These are phyloP conservation scores for Sherardia arvensis DNA, from an alignment of 257 asterid species.

Conservation along the genomic window DNA sequence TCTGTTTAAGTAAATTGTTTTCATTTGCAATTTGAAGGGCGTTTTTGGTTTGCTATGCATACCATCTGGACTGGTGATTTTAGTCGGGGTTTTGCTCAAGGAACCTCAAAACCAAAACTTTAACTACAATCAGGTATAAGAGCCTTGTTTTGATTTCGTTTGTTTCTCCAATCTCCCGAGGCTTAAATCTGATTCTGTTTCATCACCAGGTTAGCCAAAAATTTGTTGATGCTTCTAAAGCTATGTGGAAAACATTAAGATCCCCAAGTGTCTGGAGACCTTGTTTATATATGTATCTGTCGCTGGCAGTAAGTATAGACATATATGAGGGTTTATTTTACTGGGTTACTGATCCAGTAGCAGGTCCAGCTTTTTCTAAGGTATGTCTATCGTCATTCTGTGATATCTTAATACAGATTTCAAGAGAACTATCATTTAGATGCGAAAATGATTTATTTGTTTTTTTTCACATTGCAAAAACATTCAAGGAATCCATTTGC, in stretches of 20 bases:
- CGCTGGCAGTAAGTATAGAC: conserved; percentile 57
- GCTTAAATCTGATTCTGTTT: conserved; percentile 12
- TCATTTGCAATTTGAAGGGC: conserved; percentile 36
- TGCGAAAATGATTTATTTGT: neutral
- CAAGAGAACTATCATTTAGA: neutral
- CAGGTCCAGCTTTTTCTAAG: conserved; percentile 77
- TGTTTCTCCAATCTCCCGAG: neutral
- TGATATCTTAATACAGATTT: neutral
- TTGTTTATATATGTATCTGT: conserved; percentile 78
- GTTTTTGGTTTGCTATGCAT: conserved; percentile 75
- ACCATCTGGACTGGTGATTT: conserved; percentile 69
- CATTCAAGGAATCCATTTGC: neutral
- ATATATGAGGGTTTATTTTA: conserved; percentile 87
- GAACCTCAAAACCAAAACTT: conserved; percentile 43
- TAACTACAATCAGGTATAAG: conserved; percentile 55
- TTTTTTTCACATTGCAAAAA: too few species aligned
- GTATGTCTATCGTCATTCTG: conserved; percentile 17
- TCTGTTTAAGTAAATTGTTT: neutral
- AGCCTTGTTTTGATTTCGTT: conserved; percentile 8
- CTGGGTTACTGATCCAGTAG: conserved; percentile 75
- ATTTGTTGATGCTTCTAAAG: conserved; percentile 57
- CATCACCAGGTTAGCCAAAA: conserved; percentile 60
- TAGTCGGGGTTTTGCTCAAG: conserved; percentile 67
- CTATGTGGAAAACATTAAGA: conserved; percentile 82
- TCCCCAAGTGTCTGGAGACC: conserved; percentile 87